Evolutionary conservation across 768 basidiomycete genomes (phyloP), one percentile per base, ranked within the genome.

Genomic region (Trametes elegans): DNA sequence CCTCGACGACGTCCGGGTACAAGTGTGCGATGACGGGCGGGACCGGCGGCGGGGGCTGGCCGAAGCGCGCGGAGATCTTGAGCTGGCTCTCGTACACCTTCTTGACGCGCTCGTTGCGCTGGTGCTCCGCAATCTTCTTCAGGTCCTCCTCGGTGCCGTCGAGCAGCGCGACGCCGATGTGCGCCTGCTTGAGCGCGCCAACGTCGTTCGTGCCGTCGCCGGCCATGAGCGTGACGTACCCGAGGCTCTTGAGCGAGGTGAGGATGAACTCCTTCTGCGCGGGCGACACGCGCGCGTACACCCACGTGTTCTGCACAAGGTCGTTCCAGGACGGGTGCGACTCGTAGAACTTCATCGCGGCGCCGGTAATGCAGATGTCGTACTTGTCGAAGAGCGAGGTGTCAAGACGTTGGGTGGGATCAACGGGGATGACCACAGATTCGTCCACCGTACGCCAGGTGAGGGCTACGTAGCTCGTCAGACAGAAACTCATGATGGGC

Each of bases 151-250:
- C 81, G 0, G 94, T 91, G 0, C 96, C 93, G 64, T 98, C 93
- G 49, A 97, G 74, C 3, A 94, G 75, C 1, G 96, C 96, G 26
- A 98, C 90, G 46, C 97, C 96, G 55, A 99, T 88, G 69, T 99
- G 93, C 0, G 97, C 97, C 68, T 97, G 94, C 71, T 98, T 99
- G 48, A 99, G 81, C 3, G 97, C 97, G 21, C 97, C 97, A 45
- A 99, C 97, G 59, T 98, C 97, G 67, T 99, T 98, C 4, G 97
- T 99, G 27, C 97, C 97, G 67, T 99, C 97, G 47, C 97, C 97
- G 5, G 95, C 97, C 97, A 98, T 98, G 47, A 99, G 79, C 0
- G 97, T 99, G 14, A 79, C 80, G 68, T 93, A 99, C 21, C 96
- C 96, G 23, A 97, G 83, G 2, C 78, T 77, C 69, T 94, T 94